A percentile compares a stretch with the other conserved stretches of the same genome.
phyloP scores from a whole-genome alignment of 208 protist genomes.

The Wallacemonas rigidus region DNA sequence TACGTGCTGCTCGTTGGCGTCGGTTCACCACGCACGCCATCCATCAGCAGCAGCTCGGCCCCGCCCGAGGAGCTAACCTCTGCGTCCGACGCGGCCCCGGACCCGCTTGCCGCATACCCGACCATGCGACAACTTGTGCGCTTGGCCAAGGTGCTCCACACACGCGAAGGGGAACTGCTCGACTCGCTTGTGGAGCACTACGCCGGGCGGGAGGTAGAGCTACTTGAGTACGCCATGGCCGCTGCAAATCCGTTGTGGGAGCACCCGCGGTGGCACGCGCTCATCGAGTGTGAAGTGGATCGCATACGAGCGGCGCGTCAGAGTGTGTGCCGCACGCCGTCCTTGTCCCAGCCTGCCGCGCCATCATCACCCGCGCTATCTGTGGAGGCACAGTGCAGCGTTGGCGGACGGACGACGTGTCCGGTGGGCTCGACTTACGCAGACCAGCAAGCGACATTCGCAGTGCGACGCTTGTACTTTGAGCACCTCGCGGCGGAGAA shows the following conservation, averaged over 20 bases:
- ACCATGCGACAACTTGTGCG: neutral
- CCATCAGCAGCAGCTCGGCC: slow-evolving; percentile 2
- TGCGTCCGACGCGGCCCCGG: neutral
- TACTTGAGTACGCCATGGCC: neutral
- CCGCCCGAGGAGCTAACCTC: neutral
- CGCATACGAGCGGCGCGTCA: neutral
- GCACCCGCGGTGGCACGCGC: neutral
- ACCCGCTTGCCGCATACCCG: neutral
- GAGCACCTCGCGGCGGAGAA: neutral
- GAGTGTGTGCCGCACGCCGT: neutral
- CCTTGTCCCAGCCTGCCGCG: neutral
- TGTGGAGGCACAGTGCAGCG: no score
- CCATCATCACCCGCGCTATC: neutral
- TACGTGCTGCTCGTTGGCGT: neutral
- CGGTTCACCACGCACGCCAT: neutral
- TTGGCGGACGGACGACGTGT: neutral
- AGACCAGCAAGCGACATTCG: neutral
- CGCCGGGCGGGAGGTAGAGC: neutral
- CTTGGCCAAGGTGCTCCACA: neutral
- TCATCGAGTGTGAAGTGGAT: neutral
- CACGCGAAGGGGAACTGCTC: neutral
- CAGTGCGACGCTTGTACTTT: neutral
- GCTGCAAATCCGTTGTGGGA: neutral
- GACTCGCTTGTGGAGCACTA: neutral
- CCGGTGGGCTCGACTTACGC: neutral